Conservation (phyloP, 148 eudicot genomes). For the Selenicereus undatus region DNA sequence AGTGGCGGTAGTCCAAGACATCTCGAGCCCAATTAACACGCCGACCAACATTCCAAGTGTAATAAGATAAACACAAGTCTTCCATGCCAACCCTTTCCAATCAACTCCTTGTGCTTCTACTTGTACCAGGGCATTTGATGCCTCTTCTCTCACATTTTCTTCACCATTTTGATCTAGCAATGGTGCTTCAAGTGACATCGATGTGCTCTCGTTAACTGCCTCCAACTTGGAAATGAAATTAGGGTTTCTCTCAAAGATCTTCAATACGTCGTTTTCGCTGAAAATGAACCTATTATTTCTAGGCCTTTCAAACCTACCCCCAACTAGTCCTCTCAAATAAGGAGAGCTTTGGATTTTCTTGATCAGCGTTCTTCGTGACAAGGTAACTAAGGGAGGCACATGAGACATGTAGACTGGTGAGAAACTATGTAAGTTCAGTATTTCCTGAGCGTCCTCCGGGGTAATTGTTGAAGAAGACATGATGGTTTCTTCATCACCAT, state of each 20-base stretch:
- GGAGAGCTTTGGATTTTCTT: conserved; percentile 15
- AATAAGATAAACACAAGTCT: conserved; percentile 51
- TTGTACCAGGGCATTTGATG: neutral
- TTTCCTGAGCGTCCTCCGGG: neutral
- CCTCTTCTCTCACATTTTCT: neutral
- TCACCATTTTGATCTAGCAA: neutral
- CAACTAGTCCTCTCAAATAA: conserved; percentile 12
- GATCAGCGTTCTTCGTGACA: conserved; percentile 22
- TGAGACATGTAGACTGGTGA: conserved; percentile 27
- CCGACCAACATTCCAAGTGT: conserved; percentile 59
- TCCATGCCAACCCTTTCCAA: conserved; percentile 28
- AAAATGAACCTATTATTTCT: conserved; percentile 20
- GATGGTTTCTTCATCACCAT: neutral
- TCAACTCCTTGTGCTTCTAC: neutral
- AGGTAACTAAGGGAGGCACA: conserved; percentile 32
- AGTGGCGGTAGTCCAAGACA: conserved; percentile 72
- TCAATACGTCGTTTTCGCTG: conserved; percentile 28
- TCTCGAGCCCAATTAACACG: conserved; percentile 52
- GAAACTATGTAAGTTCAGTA: conserved; percentile 18
- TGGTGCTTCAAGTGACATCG: neutral
- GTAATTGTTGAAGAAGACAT: neutral
- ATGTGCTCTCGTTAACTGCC: neutral
- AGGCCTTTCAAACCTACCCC: conserved; percentile 20
- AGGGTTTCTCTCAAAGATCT: conserved; percentile 1
- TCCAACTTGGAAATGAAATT: conserved; percentile 34